Base-by-base conservation (phyloP, 371 early-diverging fungal genomes). In the Mortierella sp. region DNA sequence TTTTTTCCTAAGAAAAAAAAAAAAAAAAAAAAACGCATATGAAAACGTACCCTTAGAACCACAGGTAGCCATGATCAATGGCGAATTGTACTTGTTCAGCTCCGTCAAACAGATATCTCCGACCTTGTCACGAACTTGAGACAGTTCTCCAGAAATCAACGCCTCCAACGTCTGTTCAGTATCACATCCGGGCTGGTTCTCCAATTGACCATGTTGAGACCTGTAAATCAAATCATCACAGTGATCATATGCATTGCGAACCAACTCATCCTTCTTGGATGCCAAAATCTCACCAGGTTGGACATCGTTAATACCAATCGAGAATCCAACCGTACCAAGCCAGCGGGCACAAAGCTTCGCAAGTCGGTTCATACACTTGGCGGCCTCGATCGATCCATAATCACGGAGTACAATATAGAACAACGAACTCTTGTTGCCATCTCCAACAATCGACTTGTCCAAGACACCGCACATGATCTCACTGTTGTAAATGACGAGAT, bases 291-390 rank as follows among this genome's bases (percentile, higher is more conserved):
- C 86, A 18, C 95, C 95, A 2, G 99, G 98, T 29, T 91, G 93
- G n/a, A 99, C 99, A 88, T 99, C 99, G 70, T 95, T 94, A 64
- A 99, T 95, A 68, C 99, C 99, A 66, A 99, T 98, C 5, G 98
- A 97, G 86, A 99, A 98, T 51, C 99, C 99, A 64, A 94, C 81
- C 60, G 72, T 85, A 85, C 93, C 93, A 26, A 98, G 84, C 93
- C 94, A 99, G 52, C 98, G 85, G 5, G 97, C 96, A 68, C 95
- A 95, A 12, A 99, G 84, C 81, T 97, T 98, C 18, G 98, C 96
- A 59, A 98, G 83, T 62, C 96, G 86, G 84, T 97, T 98, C 98
- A 99, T 98, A 75, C 94, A 89, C 57, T 89, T 89, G 6, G 98
- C 96, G 3, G 98, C 96, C 62, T 91, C 93, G 21, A 87, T 84